These are phyloP conservation scores for Flaveria bidentis DNA, from an alignment of 129 eudicot genomes.

Conservation along the genomic window DNA sequence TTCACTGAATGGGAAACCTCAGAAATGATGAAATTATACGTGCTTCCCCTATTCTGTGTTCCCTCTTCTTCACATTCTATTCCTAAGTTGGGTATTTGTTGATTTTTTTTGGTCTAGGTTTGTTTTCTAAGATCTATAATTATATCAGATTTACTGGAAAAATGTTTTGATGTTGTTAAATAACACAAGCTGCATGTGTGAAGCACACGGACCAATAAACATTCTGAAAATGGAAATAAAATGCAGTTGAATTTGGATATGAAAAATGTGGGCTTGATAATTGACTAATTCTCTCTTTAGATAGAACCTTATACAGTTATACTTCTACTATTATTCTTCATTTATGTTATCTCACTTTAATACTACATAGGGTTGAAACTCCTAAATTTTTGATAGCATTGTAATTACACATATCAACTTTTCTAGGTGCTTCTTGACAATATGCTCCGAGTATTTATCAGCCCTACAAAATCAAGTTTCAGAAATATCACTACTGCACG, in stretches of 20 bases:
- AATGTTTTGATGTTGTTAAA: neutral
- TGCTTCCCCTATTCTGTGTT: neutral
- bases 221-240: neutral
- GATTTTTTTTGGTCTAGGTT: neutral
- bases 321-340: neutral
- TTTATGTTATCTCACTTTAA: neutral
- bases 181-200: neutral
- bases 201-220: neutral
- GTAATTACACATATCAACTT: conserved; percentile 3
- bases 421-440: conserved; percentile 26
- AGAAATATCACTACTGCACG: conserved; percentile 30
- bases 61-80: neutral
- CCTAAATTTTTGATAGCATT: neutral
- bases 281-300: neutral
- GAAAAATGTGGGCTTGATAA: neutral
- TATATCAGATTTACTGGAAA: neutral
- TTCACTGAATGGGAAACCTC: neutral
- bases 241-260: neutral
- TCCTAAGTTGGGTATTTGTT: neutral
- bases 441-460: conserved; percentile 38
- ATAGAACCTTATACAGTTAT: no score
- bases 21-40: neutral
- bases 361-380: neutral
- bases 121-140: neutral
- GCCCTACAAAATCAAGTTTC: conserved; percentile 24